Percentiles rank a stretch among this genome's conserved stretches.
phyloP scores from a whole-genome alignment of 371 early-diverging fungal genomes.

The Apophysomyces sp. region DNA sequence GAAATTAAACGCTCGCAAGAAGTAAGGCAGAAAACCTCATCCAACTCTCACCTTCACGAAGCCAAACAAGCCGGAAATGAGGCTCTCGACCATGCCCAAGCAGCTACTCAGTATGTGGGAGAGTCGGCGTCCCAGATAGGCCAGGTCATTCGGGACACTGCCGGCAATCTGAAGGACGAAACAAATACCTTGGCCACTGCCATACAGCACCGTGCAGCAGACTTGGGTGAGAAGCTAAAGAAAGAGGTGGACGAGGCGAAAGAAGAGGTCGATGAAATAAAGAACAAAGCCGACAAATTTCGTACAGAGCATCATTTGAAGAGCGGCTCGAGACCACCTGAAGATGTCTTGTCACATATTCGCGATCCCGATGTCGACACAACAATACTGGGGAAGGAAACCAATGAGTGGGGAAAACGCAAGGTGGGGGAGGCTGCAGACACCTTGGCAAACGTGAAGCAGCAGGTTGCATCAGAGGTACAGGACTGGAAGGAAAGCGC shows the following conservation, averaged over 20 bases:
- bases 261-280: slow-evolving; percentile 4
- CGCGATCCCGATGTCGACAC: background rate
- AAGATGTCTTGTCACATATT: slow-evolving; percentile 14
- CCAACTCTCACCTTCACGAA: background rate
- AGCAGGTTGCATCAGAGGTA: slow-evolving; percentile 8
- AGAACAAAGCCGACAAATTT: slow-evolving; percentile 17
- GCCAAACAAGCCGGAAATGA: background rate
- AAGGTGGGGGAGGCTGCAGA: background rate
- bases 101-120: slow-evolving; percentile 6
- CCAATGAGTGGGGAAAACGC: slow-evolving; percentile 6
- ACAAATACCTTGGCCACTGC: background rate
- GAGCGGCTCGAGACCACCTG: slow-evolving; percentile 26
- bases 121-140: slow-evolving; percentile 8
- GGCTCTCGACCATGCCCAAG: background rate
- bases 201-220: background rate
- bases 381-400: background rate
- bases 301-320: slow-evolving; percentile 28
- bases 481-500: background rate
- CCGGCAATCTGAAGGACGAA: slow-evolving; percentile 1
- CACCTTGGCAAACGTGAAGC: slow-evolving; percentile 9
- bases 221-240: background rate
- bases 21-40: background rate
- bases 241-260: background rate
- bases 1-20: background rate
- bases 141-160: slow-evolving; percentile 18